phyloP scores from a whole-genome alignment of 2,329 filamentous ascomycete genomes.

The Clathrospora elynae region DNA sequence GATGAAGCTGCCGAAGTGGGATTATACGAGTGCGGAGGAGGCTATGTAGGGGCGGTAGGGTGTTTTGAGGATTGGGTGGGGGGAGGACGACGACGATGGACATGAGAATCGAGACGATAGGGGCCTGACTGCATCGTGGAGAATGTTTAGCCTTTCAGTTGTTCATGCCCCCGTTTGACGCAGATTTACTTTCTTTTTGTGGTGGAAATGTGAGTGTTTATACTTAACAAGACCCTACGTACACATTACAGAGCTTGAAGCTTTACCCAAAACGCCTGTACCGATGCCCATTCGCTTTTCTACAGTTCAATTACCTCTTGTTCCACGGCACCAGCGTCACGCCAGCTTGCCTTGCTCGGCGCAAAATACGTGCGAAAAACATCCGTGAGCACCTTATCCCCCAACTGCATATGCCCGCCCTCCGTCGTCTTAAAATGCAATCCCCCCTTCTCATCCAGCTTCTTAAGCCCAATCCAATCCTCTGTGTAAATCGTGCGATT shows the following conservation, averaged over 20 bases:
- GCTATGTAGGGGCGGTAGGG: constrained; percentile 4
- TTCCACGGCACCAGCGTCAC: constrained; percentile 7
- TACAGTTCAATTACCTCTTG: constrained; percentile 40
- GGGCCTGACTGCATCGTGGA: too few relatives aligned
- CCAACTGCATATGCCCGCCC: constrained; percentile 83
- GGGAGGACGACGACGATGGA: background rate
- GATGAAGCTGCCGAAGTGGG: constrained; percentile 80
- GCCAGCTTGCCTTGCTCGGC: constrained; percentile 29
- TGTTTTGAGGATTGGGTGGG: background rate
- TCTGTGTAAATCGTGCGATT: constrained; percentile 78
- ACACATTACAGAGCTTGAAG: background rate
- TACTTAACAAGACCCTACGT: background rate
- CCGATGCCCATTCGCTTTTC: background rate
- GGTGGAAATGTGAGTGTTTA: too few relatives aligned
- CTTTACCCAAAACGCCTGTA: too few relatives aligned
- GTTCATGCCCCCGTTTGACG: too few relatives aligned
- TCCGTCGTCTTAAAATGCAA: constrained; percentile 74
- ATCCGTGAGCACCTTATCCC: constrained; percentile 66
- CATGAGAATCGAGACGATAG: background rate
- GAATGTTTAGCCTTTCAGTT: too few relatives aligned
- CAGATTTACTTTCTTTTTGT: too few relatives aligned
- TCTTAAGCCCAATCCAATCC: constrained; percentile 89
- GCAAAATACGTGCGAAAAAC: constrained; percentile 72
- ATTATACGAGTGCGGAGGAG: constrained; percentile 29
- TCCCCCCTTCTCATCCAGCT: constrained; percentile 77